A percentile compares a stretch with the other conserved stretches of the same genome.
phyloP scores from a whole-genome alignment of 805 yeast species.

The Yarrowia divulgata region DNA sequence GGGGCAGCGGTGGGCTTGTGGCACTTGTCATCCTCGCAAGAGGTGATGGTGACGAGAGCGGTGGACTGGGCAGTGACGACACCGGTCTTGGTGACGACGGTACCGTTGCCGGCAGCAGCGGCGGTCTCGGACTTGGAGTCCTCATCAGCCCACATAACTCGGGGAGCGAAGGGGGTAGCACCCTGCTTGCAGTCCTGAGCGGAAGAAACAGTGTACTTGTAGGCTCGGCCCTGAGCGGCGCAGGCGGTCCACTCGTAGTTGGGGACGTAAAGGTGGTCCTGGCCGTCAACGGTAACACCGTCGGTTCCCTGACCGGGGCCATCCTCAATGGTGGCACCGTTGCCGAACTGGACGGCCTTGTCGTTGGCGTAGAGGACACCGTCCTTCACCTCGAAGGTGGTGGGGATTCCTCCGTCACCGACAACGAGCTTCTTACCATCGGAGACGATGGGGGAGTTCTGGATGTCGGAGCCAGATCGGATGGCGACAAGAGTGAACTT shows the following conservation, averaged over 20 bases:
- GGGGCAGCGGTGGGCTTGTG: slow-evolving; percentile 38
- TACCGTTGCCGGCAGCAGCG: slow-evolving; percentile 22
- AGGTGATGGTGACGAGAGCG: slow-evolving; percentile 39
- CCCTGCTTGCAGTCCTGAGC: slow-evolving; percentile 20
- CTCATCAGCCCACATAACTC: background rate
- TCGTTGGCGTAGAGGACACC: slow-evolving; percentile 26
- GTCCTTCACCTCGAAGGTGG: slow-evolving; percentile 30
- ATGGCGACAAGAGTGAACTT: slow-evolving; percentile 28
- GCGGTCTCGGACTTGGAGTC: slow-evolving; percentile 11
- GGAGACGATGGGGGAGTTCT: slow-evolving; percentile 14
- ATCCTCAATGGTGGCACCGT: background rate
- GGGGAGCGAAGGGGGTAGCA: slow-evolving; percentile 27
- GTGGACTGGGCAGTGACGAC: slow-evolving; percentile 38
- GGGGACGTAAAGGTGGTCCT: slow-evolving; percentile 24
- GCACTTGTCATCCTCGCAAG: slow-evolving; percentile 39
- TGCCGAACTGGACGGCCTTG: slow-evolving; percentile 27
- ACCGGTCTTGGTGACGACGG: slow-evolving; percentile 24
- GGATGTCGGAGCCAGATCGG: slow-evolving; percentile 37
- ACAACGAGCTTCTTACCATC: slow-evolving; percentile 15
- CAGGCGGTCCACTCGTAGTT: slow-evolving; percentile 13
- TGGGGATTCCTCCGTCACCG: slow-evolving; percentile 5
- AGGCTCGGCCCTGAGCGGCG: slow-evolving; percentile 13
- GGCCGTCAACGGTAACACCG: slow-evolving; percentile 4
- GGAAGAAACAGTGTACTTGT: slow-evolving; percentile 8
- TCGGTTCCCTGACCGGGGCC: background rate